These are phyloP conservation scores for Pelargonium cotyledonis DNA, from an alignment of 441 rosid species.

Conservation along the genomic window DNA sequence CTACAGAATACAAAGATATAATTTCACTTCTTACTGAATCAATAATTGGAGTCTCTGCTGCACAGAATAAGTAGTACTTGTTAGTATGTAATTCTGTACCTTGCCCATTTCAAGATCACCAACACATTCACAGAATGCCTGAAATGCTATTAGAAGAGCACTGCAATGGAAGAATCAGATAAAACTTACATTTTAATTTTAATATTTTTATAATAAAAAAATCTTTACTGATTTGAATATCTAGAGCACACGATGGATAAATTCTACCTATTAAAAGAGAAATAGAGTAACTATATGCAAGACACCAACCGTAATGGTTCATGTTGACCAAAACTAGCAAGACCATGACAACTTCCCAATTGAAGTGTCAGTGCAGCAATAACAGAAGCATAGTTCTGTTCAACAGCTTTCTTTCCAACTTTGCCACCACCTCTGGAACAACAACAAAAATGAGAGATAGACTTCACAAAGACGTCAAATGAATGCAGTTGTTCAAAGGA, in stretches of 20 bases:
- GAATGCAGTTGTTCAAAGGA: slow-evolving; percentile 22
- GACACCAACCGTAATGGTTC: slow-evolving; percentile 73
- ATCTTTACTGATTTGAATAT: slow-evolving; percentile 15
- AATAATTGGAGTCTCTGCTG: slow-evolving; percentile 13
- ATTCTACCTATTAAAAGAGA: background rate
- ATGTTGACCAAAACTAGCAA: slow-evolving; percentile 74
- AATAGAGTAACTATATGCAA: slow-evolving; percentile 6
- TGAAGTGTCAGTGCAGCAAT: slow-evolving; percentile 87
- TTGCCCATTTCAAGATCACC: slow-evolving; percentile 99
- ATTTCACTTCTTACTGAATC: slow-evolving; percentile 12
- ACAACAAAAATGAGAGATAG: slow-evolving; percentile 26
- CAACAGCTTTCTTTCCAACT: slow-evolving; percentile 90
- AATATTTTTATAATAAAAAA: background rate
- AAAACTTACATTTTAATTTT: slow-evolving; percentile 8
- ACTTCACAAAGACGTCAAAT: slow-evolving; percentile 16
- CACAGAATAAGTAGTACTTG: slow-evolving; percentile 6
- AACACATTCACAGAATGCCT: slow-evolving; percentile 97
- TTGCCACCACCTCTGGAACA: slow-evolving; percentile 90
- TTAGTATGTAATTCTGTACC: slow-evolving; percentile 38
- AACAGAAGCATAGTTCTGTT: slow-evolving; percentile 84
- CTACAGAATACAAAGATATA: slow-evolving; percentile 32
- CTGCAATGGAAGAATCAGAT: slow-evolving; percentile 38
- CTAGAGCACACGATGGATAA: slow-evolving; percentile 11
- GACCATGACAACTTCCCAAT: slow-evolving; percentile 90
- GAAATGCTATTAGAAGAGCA: slow-evolving; percentile 84